Base-by-base conservation (phyloP, 2,329 filamentous ascomycete species). In the Juglanconis juglandina region DNA sequence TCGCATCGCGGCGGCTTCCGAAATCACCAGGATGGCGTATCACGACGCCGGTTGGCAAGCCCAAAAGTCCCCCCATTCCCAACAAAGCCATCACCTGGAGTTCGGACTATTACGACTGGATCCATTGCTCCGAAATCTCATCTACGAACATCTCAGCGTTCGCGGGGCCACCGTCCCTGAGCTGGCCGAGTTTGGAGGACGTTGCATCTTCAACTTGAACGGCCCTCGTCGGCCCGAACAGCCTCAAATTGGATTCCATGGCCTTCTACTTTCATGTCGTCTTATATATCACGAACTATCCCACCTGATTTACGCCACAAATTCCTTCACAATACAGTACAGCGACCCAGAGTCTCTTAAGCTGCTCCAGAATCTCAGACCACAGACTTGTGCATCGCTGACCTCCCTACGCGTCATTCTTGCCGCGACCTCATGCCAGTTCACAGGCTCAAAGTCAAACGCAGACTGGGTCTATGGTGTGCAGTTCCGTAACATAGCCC, bases 261-360 rank as follows among this genome's bases (percentile, higher is more conserved):
- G 64, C 11, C 53, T 64, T 3, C 49, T 65, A 9, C 50, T 63
- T 34, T 63, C 59, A 17, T 65, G 61, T 30, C 59, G 59, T 9
- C 14, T 44, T 51, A 52, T 64, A 17, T 57, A 65, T 24, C 10
- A 41, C 10, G 62, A 64, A 47, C 24, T 59, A 11, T 60, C 60
- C 34, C 51, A 53, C 30, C 47, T 64, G 2, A 35, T 65, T 1
- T 65, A 64, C 48, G 50, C 60, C 11, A 48, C 53, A 9, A 63
- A 65, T 44, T 32, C 5, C 5, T 65, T 65, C 56, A 10, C 52
- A 50, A 30, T 65, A 30, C 24, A 54, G 4, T 63, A 58, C 30
- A 30, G n/a, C 5, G 14, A 32, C 33, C 34, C 24, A 10, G 6
- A 13, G 3, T 55, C 52, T 1, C 58, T 64, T 8, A 34, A 52